Evolutionary conservation across 495 filamentous ascomycete species (phyloP).

Genomic region (Amniculicola lignicola): DNA sequence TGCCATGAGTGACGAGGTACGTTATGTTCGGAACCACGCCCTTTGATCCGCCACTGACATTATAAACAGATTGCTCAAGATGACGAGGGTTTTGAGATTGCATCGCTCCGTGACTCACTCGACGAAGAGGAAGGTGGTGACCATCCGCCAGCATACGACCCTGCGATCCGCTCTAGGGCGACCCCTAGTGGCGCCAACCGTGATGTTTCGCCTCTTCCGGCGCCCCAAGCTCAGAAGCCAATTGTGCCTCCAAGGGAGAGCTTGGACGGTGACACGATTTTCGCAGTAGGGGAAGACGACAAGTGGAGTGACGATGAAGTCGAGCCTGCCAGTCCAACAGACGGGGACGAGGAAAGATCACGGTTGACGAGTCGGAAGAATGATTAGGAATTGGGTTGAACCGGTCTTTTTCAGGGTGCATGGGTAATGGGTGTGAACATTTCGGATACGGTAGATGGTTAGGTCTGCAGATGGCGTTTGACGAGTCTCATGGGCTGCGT

Average conservation of each 20-base stretch:
- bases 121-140: slow-evolving; percentile 56
- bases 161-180: slow-evolving; percentile 9
- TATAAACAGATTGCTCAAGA: slow-evolving; percentile 78
- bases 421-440: neutral
- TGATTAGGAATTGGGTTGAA: slow-evolving; percentile 22
- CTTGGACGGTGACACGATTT: slow-evolving; percentile 89
- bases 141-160: slow-evolving; percentile 30
- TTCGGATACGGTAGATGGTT: slow-evolving; percentile 2
- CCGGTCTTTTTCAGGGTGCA: neutral
- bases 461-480: slow-evolving; percentile 4
- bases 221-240: slow-evolving; percentile 43
- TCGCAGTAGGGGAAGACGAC: slow-evolving; percentile 82
- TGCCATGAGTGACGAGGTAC: slow-evolving; percentile 95
- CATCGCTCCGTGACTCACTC: slow-evolving; percentile 78
- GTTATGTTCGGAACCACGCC: neutral
- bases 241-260: slow-evolving; percentile 58
- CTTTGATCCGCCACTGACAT: slow-evolving; percentile 36
- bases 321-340: slow-evolving; percentile 52
- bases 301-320: slow-evolving; percentile 69
- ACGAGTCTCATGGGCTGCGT: neutral
- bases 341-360: slow-evolving; percentile 56
- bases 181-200: slow-evolving; percentile 20
- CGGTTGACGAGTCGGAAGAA: slow-evolving; percentile 58
- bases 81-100: slow-evolving; percentile 97
- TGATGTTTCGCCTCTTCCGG: slow-evolving; percentile 42